Evolutionary conservation across 257 asterid genomes (phyloP).

Genomic region (Solanum habrochaites): DNA sequence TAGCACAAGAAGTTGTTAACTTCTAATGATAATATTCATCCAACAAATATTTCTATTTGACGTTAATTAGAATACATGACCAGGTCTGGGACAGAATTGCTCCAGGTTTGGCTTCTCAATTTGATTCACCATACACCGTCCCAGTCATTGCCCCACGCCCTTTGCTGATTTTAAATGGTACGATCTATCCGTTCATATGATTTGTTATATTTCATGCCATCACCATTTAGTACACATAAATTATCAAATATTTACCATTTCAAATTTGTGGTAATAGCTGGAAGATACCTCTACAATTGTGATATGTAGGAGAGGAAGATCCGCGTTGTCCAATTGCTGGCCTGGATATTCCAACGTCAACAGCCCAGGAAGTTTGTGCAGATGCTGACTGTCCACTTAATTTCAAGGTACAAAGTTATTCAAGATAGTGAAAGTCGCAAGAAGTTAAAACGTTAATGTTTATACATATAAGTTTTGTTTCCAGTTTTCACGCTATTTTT

Average conservation of each 20-base stretch:
- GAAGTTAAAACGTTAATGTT: background rate
- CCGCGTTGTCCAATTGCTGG: constrained; percentile 80
- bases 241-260: background rate
- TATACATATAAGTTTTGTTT: background rate
- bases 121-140: constrained; percentile 65
- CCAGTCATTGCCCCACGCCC: constrained; percentile 77
- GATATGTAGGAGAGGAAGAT: constrained; percentile 50
- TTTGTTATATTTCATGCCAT: background rate
- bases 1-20: background rate
- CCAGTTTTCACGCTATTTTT: background rate
- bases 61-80: background rate
- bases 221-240: background rate
- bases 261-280: background rate
- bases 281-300: background rate
- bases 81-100: constrained; percentile 96
- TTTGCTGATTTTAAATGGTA: constrained; percentile 76
- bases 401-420: constrained; percentile 39
- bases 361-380: constrained; percentile 24
- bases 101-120: constrained; percentile 68
- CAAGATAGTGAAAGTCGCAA: background rate
- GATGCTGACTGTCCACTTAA: constrained; percentile 15
- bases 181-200: background rate
- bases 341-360: constrained; percentile 42
- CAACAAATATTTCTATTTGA: background rate
- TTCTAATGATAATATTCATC: background rate